A percentile compares a stretch with the other conserved stretches of the same genome.
Conservation (phyloP, 805 yeast genomes). For the Metahyphopichia silvanorum region DNA sequence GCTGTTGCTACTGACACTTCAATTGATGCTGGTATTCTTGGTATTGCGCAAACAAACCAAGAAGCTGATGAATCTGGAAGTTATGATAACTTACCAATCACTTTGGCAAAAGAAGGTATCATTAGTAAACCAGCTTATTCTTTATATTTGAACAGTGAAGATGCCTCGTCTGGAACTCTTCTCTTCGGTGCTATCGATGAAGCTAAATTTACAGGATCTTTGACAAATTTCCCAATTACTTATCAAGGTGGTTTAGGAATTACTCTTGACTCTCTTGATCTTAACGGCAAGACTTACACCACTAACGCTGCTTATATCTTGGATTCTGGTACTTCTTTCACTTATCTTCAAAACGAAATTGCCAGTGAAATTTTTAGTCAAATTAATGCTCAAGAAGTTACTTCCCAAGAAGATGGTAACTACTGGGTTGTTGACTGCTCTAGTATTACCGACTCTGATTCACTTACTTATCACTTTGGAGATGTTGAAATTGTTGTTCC, state of each 20-base stretch:
- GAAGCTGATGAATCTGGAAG: slow-evolving; percentile 1
- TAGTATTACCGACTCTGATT: slow-evolving; percentile 8
- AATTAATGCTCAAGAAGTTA: slow-evolving; percentile 2
- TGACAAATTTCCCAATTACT: slow-evolving; percentile 27
- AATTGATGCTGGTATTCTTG: slow-evolving; percentile 14
- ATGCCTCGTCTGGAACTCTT: slow-evolving; percentile 19
- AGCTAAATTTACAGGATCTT: slow-evolving; percentile 23
- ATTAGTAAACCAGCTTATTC: slow-evolving; percentile 35
- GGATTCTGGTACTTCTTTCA: slow-evolving; percentile 35
- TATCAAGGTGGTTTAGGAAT: not conserved
- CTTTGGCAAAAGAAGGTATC: slow-evolving; percentile 30
- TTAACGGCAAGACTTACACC: slow-evolving; percentile 11
- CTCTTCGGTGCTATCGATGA: slow-evolving; percentile 27
- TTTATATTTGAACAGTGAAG: slow-evolving; percentile 25
- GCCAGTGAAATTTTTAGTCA: slow-evolving; percentile 5
- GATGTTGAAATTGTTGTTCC: slow-evolving; percentile 16
- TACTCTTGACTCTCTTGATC: slow-evolving; percentile 5
- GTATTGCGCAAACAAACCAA: slow-evolving; percentile 14
- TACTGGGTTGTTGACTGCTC: slow-evolving; percentile 51
- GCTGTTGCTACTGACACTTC: slow-evolving; percentile 9
- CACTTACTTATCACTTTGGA: slow-evolving; percentile 10
- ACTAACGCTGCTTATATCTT: slow-evolving; percentile 21
- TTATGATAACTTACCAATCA: slow-evolving; percentile 33
- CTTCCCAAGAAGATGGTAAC: no score
- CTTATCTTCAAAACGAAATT: no score